Percentiles rank a stretch among this genome's conserved stretches.
These are phyloP conservation scores for Lactifluus pinguis DNA, from an alignment of 768 basidiomycete genomes.

Conservation along the genomic window DNA sequence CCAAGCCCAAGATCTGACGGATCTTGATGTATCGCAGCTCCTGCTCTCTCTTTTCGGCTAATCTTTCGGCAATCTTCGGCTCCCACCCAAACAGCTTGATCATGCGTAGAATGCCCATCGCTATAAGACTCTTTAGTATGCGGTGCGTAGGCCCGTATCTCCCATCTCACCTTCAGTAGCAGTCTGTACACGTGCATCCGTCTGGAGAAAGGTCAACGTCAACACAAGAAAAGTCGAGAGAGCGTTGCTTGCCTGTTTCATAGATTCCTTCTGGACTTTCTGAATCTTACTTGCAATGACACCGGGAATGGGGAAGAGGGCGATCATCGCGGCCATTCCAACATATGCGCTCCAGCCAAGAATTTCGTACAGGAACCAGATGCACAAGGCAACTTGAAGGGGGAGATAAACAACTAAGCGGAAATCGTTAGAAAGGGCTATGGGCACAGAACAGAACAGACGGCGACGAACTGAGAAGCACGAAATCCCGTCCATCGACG, in stretches of 20 bases:
- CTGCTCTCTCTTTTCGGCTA: constrained; percentile 29
- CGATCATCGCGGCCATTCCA: constrained; percentile 33
- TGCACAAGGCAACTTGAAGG: constrained; percentile 32
- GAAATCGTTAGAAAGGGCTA: not conserved
- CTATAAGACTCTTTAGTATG: constrained; percentile 18
- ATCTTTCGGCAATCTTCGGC: constrained; percentile 33
- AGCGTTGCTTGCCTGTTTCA: constrained; percentile 29
- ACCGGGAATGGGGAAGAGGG: constrained; percentile 36
- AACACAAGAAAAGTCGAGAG: not conserved
- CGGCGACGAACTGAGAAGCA: constrained; percentile 7
- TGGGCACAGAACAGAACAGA: not conserved
- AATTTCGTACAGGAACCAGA: constrained; percentile 35
- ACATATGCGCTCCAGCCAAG: constrained; percentile 45
- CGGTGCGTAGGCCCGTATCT: not conserved
- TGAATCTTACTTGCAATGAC: constrained; percentile 31
- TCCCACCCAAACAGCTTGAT: constrained; percentile 61
- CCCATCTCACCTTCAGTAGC: constrained; percentile 32
- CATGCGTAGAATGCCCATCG: constrained; percentile 35
- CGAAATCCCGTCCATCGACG: constrained; percentile 24
- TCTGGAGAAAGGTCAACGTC: constrained; percentile 23
- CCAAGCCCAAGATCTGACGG: constrained; percentile 27
- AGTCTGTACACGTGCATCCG: constrained; percentile 38
- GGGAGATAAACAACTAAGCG: constrained; percentile 30
- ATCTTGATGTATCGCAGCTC: constrained; percentile 32
- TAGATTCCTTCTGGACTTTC: constrained; percentile 30